Base-by-base conservation (phyloP, 345 rosid genomes). In the Gossypium bickii region DNA sequence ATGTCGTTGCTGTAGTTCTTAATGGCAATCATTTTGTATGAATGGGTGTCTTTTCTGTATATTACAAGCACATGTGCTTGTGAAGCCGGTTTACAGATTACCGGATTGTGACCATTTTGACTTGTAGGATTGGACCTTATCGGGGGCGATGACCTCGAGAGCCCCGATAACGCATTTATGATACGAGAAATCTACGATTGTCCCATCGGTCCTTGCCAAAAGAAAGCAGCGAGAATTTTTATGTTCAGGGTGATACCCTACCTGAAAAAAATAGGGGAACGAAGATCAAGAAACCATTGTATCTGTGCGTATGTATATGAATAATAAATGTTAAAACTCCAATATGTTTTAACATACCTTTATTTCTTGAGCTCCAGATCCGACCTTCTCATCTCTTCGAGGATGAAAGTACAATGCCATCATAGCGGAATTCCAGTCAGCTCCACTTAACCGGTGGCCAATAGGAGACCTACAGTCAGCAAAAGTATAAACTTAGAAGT, bases 101-200 rank as follows among this genome's bases (percentile, higher is more conserved):
- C 24, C 65, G 27, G 59, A 73, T 18, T 72, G 67, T 65, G 75
- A 45, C 82, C 80, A 79, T 79, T 79, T 90, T 62, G 82, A 64
- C 48, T 72, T 77, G 76, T 91, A 93, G 12, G 75, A 79, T 68
- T 82, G 71, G 12, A 86, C 85, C 78, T 68, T 84, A 12, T 10
- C 12, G 4, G 99, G 98, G 8, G 92, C 93, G 71, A 93, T 85
- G 74, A 91, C 78, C 83, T 84, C 83, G 16, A 89, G 90, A 64
- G 97, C 97, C 12, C 89, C 88, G 11, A 74, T 51, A 16, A 93
- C 83, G 73, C 99, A 95, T 73, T 93, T 95, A 67, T 70, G 97
- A 67, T 93, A 95, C 0, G 98, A 95, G 78, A 95, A 95, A 75
- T 91, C 98, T 82, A 91, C 98, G 0, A 60, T 38, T 44, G 96